Base-by-base conservation (phyloP, 2,329 filamentous ascomycete species). In the Ustilaginoidea virens region DNA sequence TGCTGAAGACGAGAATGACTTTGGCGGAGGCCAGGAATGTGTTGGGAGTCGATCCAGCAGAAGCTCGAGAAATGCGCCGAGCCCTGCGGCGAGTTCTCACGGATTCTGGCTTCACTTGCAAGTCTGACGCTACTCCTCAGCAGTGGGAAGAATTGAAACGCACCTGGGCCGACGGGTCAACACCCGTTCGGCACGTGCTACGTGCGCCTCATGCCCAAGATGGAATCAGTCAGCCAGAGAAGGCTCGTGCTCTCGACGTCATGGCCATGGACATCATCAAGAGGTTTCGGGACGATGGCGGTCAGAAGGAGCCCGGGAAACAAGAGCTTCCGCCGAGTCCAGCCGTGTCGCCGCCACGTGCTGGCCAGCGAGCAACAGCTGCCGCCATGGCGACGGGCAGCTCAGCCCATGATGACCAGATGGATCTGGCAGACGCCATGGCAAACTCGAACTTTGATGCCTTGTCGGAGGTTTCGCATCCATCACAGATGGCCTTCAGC, bases 251-350 rank as follows among this genome's bases (percentile, higher is more conserved):
- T 2, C 49, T 86, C 26, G 77, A 86, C 36, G 61, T 79, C 0
- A 54, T 90, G 4, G 78, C 77, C 29, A 66, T 74, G 29, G 80
- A 87, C 50, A 76, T 82, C 12, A 75, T 81, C 65, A 86, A 86
- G 53, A 65, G 81, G 27, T 61, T 79, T 30, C 68, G 76, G 20
- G 76, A 82, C 41, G 74, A 80, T 37, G 66, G 69, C 34, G 60
- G 59, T 1, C 70, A 68, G 38, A 60, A 63, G 31, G 58, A 72
- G 41, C 54, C 61, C 6, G 39, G 27, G 7, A 32, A 27, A 19
- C 23, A 13, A 21, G 7, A 23, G 11, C 19, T 28, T 10, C 31
- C 37, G 13, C 28, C 23, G 25, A 29, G 17, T 23, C 31, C 16
- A 25, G 19, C 26, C 20, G 10, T n/a, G n/a, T n/a, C 19, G 13